Evolutionary conservation across 208 protist species (phyloP).

Genomic region (Crithidia mellificae): DNA sequence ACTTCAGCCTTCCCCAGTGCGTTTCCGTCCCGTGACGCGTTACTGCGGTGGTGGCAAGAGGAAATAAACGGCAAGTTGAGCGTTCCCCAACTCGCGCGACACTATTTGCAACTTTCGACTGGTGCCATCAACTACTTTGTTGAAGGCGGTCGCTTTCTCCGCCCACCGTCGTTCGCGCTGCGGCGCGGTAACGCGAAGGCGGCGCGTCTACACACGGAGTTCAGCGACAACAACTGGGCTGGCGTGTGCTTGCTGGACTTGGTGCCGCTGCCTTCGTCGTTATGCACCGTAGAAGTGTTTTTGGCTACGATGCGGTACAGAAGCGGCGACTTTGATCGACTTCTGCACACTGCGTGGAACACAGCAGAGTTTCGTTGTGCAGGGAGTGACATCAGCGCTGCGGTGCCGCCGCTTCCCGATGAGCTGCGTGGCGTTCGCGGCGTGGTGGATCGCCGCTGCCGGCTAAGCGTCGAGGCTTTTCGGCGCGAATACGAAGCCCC

Average conservation of each 20-base stretch:
- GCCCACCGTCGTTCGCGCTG: constrained; percentile 21
- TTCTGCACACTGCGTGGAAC: no score
- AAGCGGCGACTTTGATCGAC: background rate
- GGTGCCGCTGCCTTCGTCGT: constrained; percentile 26
- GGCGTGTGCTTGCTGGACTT: constrained; percentile 27
- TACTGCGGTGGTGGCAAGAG: constrained; percentile 3
- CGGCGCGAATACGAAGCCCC: constrained; percentile 28
- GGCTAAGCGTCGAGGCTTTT: constrained; percentile 26
- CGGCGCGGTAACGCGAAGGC: background rate
- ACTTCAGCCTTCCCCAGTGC: no score
- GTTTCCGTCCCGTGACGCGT: no score
- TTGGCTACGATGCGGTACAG: constrained; percentile 6
- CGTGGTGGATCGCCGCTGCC: constrained; percentile 31
- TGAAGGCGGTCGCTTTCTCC: constrained; percentile 8
- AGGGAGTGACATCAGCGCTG: no score
- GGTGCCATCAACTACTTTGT: constrained; percentile 34
- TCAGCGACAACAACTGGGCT: constrained; percentile 22
- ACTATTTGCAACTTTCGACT: constrained; percentile 15
- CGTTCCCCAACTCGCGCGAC: background rate
- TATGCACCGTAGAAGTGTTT: constrained; percentile 18
- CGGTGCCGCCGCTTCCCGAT: constrained; percentile 13
- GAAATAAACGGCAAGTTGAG: background rate
- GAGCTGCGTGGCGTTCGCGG: constrained; percentile 21
- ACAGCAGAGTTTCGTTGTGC: no score
- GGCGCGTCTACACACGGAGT: constrained; percentile 10